Evolutionary conservation across 2,329 filamentous ascomycete genomes (phyloP).

Genomic region (Fusarium domesticum): DNA sequence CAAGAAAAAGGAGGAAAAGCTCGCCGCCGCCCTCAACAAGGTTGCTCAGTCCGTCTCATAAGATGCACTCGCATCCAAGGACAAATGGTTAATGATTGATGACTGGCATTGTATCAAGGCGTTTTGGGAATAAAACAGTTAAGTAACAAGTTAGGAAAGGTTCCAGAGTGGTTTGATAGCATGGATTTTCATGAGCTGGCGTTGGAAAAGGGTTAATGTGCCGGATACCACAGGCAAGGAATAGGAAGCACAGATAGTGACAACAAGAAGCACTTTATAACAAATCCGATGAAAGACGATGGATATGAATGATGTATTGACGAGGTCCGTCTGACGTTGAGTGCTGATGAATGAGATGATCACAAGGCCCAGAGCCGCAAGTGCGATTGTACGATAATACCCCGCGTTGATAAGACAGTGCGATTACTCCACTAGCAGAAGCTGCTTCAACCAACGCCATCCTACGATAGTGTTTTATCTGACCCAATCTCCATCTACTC

Average conservation of each 20-base stretch:
- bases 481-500: background rate
- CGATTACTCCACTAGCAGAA: constrained; percentile 17
- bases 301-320: background rate
- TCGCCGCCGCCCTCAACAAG: constrained; percentile 30
- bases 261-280: constrained; percentile 12
- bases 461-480: constrained; percentile 10
- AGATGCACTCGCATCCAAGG: constrained; percentile 22
- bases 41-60: constrained; percentile 27
- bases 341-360: constrained; percentile 18
- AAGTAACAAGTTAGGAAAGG: constrained; percentile 10
- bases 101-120: constrained; percentile 29
- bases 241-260: constrained; percentile 17
- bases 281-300: background rate
- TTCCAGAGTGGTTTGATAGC: constrained; percentile 6
- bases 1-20: constrained; percentile 55
- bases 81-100: constrained; percentile 27
- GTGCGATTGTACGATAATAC: constrained; percentile 16
- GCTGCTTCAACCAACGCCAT: background rate
- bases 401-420: constrained; percentile 19
- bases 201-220: constrained; percentile 19
- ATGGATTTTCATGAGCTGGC: constrained; percentile 21
- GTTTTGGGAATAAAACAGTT: constrained; percentile 23
- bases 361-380: constrained; percentile 22
- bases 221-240: constrained; percentile 10
- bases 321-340: constrained; percentile 5